Percentiles rank a stretch among this genome's conserved stretches.
phyloP scores from a whole-genome alignment of 2,329 filamentous ascomycete genomes.

The Laburnicola sp. region DNA sequence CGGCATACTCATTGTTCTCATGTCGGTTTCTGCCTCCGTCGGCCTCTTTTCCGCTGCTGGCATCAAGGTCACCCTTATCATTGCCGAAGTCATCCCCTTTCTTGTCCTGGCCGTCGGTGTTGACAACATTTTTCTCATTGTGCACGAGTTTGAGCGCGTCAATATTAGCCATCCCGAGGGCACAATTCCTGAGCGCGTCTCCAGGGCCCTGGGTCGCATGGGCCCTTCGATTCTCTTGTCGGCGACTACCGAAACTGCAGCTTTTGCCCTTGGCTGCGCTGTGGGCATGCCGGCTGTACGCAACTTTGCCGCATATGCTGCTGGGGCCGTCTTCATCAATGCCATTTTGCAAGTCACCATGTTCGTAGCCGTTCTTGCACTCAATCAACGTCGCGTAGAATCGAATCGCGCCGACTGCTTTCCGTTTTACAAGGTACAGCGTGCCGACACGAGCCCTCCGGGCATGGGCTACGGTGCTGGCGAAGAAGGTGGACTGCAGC shows the following conservation, averaged over 20 bases:
- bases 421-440: constrained; percentile 81
- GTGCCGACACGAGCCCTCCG: constrained; percentile 70
- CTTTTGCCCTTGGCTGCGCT: constrained; percentile 88
- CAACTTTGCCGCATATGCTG: constrained; percentile 96
- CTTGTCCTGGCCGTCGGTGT: constrained; percentile 95
- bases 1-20: constrained; percentile 91
- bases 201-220: constrained; percentile 90
- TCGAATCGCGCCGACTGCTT: constrained; percentile 87
- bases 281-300: constrained; percentile 97
- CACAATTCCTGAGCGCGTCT: constrained; percentile 80
- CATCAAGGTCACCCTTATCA: constrained; percentile 94
- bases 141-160: constrained; percentile 95
- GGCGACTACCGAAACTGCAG: constrained; percentile 89
- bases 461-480: constrained; percentile 72
- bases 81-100: constrained; percentile 97
- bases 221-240: constrained; percentile 95
- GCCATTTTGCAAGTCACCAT: constrained; percentile 95
- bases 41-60: constrained; percentile 90
- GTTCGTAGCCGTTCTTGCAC: constrained; percentile 87
- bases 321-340: constrained; percentile 95
- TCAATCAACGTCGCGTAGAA: constrained; percentile 91
- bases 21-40: constrained; percentile 95
- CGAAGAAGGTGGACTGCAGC: constrained; percentile 81
- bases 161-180: constrained; percentile 91
- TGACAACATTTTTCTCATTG: constrained; percentile 98